Evolutionary conservation across 1,139 yeast genomes (phyloP).

Genomic region (Lodderomyces theae): DNA sequence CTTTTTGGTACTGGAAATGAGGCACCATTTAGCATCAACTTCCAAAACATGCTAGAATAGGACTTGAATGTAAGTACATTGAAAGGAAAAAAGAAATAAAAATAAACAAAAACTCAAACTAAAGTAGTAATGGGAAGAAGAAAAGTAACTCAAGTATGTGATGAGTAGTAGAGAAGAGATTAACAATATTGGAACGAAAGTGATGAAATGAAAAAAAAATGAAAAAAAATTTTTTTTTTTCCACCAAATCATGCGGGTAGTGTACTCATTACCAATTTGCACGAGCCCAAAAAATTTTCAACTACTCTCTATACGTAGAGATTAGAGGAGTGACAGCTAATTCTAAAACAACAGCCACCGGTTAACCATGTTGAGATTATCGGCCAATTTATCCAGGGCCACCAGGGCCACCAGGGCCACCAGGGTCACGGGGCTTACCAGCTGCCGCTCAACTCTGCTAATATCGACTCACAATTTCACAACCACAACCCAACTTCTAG

Average conservation of each 20-base stretch:
- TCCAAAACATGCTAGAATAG: neutral
- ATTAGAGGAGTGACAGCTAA: too few relatives aligned
- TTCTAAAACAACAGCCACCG: too few relatives aligned
- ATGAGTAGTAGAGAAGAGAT: too few relatives aligned
- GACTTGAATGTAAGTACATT: neutral
- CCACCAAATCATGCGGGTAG: neutral
- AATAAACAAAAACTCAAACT: too few relatives aligned
- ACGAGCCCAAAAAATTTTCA: neutral
- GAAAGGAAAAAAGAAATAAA: neutral
- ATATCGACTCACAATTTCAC: conserved; percentile 4
- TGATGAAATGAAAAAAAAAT: neutral
- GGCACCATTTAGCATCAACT: neutral
- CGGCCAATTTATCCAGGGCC: conserved; percentile 6
- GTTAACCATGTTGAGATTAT: conserved; percentile 5
- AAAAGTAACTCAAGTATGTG: too few relatives aligned
- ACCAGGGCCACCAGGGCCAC: too few relatives aligned
- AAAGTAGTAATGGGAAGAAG: too few relatives aligned
- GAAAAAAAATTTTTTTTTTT: neutral
- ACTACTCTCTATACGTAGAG: too few relatives aligned
- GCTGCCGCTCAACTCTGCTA: neutral
- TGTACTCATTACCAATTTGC: neutral
- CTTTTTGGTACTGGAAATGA: neutral
- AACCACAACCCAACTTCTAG: conserved; percentile 13
- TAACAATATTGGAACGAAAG: too few relatives aligned
- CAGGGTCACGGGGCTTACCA: too few relatives aligned